A percentile compares a stretch with the other conserved stretches of the same genome.
phyloP scores from a whole-genome alignment of 2,329 filamentous ascomycete genomes.

The Phaeophleospora eucalypticola region DNA sequence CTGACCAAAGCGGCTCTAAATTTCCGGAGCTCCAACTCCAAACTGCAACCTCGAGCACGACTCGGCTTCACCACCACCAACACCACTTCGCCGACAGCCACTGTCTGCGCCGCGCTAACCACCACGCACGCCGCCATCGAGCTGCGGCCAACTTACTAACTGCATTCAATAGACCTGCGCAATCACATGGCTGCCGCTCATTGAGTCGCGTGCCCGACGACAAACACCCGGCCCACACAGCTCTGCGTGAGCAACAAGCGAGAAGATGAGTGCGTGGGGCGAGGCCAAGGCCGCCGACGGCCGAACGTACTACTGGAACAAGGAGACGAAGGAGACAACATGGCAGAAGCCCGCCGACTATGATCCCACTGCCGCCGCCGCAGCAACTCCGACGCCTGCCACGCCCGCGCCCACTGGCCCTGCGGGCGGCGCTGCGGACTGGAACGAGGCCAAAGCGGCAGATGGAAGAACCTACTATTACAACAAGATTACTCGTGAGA shows the following conservation, averaged over 20 bases:
- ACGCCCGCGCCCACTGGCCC: constrained; percentile 45
- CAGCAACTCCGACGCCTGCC: constrained; percentile 59
- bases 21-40: too few species aligned
- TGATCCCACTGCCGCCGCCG: constrained; percentile 13
- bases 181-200: not conserved
- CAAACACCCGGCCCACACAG: not conserved
- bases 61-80: too few species aligned
- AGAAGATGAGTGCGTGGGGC: constrained; percentile 28
- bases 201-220: not conserved
- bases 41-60: too few species aligned
- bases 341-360: constrained; percentile 87
- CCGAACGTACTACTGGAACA: constrained; percentile 86
- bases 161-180: too few species aligned
- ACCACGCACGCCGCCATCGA: too few species aligned
- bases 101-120: too few species aligned
- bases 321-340: constrained; percentile 78
- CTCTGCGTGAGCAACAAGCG: not conserved
- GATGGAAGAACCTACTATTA: constrained; percentile 91
- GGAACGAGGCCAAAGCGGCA: constrained; percentile 86
- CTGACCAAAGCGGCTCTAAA: too few species aligned
- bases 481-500: constrained; percentile 85
- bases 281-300: constrained; percentile 45
- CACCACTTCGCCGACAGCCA: too few species aligned
- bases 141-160: too few species aligned
- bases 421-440: constrained; percentile 60